phyloP scores from a whole-genome alignment of 176 grass and related monocot genomes.

The Carex pumila region DNA sequence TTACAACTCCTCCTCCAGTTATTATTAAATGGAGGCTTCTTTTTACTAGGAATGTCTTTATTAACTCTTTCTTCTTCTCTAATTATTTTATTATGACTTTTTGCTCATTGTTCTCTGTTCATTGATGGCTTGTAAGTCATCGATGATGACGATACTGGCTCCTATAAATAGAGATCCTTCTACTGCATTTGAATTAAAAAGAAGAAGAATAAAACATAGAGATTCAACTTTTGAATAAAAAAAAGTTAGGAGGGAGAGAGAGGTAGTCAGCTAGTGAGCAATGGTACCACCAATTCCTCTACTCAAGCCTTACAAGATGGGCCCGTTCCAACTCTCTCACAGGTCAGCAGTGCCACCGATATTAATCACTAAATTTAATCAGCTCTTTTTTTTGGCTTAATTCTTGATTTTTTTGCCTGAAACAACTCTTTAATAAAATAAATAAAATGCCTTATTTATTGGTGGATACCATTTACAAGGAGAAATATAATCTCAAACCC shows the following conservation, averaged over 20 bases:
- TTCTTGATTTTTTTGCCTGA: background rate
- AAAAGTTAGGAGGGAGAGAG: too few relatives aligned
- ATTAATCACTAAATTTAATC: background rate
- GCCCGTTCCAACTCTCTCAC: conserved; percentile 37
- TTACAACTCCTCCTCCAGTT: too few relatives aligned
- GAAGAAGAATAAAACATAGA: background rate
- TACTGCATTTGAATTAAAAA: too few relatives aligned
- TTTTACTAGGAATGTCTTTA: too few relatives aligned
- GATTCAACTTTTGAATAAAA: background rate
- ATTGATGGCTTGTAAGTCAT: too few relatives aligned
- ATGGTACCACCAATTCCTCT: conserved; percentile 32
- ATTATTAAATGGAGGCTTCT: too few relatives aligned
- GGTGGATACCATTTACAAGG: too few relatives aligned
- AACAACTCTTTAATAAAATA: background rate
- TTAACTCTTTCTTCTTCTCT: background rate
- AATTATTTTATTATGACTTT: background rate
- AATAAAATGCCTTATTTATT: background rate
- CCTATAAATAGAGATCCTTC: too few relatives aligned
- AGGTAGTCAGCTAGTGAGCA: background rate
- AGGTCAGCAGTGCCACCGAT: conserved; percentile 7
- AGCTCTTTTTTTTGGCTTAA: background rate
- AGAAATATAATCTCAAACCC: too few relatives aligned
- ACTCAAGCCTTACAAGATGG: conserved; percentile 36
- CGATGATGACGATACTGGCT: too few relatives aligned
- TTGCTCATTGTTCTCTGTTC: too few relatives aligned